A percentile compares a stretch with the other conserved stretches of the same genome.
phyloP scores from a whole-genome alignment of 2,329 filamentous ascomycete species.

The Pseudopithomyces maydicus region DNA sequence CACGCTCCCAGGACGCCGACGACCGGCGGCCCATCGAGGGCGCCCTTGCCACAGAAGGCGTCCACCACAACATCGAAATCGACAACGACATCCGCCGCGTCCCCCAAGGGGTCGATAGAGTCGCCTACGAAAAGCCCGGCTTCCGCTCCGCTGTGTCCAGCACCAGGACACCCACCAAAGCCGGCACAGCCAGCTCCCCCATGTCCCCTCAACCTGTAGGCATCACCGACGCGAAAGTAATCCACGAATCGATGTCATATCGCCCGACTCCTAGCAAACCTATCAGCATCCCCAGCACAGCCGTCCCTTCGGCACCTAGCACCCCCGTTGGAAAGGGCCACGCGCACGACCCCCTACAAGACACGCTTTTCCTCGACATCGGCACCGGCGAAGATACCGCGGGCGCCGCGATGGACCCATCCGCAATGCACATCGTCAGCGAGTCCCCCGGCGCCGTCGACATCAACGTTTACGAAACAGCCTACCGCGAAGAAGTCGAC shows the following conservation, averaged over 20 bases:
- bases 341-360: constrained; percentile 67
- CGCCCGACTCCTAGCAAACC: constrained; percentile 33
- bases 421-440: constrained; percentile 63
- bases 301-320: constrained; percentile 26
- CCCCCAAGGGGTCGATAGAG: constrained; percentile 25
- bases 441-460: constrained; percentile 86
- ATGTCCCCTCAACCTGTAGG: constrained; percentile 18
- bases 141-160: constrained; percentile 14
- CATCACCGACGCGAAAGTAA: constrained; percentile 30
- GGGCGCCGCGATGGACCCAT: constrained; percentile 35
- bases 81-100: constrained; percentile 32
- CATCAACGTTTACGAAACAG: constrained; percentile 85
- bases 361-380: constrained; percentile 75
- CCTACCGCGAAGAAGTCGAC: constrained; percentile 81
- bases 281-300: constrained; percentile 21
- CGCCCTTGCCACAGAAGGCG: constrained; percentile 58
- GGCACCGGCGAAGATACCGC: constrained; percentile 63
- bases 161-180: constrained; percentile 12
- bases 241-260: constrained; percentile 37
- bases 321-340: constrained; percentile 57
- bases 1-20: constrained; percentile 57
- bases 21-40: constrained; percentile 57
- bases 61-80: constrained; percentile 54
- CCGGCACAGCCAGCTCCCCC: constrained; percentile 22
- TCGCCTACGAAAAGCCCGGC: constrained; percentile 24